Percentiles rank a stretch among this genome's conserved stretches.
Evolutionary conservation across 2,329 filamentous ascomycete genomes (phyloP).

Genomic region (Paraconiothyrium brasiliense): DNA sequence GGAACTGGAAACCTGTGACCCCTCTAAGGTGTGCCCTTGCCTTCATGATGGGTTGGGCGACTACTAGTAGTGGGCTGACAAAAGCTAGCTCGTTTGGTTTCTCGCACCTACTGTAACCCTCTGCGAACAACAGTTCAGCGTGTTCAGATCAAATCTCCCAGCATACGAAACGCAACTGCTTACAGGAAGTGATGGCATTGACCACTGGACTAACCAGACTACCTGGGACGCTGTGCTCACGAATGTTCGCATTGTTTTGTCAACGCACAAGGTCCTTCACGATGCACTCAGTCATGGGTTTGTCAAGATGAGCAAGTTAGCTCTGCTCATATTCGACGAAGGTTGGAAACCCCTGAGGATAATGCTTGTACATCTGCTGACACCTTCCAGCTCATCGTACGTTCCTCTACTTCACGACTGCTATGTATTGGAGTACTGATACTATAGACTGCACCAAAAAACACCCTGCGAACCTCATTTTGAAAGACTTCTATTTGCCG

Average conservation of each 20-base stretch:
- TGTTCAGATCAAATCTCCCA: slow-evolving; percentile 49
- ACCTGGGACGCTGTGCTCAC: slow-evolving; percentile 74
- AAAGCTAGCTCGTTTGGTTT: slow-evolving; percentile 56
- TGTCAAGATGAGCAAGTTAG: slow-evolving; percentile 69
- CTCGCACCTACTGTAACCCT: slow-evolving; percentile 56
- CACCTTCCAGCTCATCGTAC: slow-evolving; percentile 14
- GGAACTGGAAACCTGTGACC: slow-evolving; percentile 52
- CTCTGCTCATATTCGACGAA: slow-evolving; percentile 84
- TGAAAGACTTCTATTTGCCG: slow-evolving; percentile 75
- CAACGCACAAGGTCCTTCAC: slow-evolving; percentile 77
- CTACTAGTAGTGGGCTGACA: slow-evolving; percentile 12
- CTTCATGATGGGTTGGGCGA: not conserved
- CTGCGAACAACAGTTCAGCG: slow-evolving; percentile 55
- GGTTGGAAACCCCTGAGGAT: slow-evolving; percentile 52
- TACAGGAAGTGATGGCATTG: slow-evolving; percentile 73
- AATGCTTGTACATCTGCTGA: slow-evolving; percentile 5
- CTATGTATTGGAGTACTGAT: not conserved
- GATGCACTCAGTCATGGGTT: slow-evolving; percentile 82
- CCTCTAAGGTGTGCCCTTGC: slow-evolving; percentile 44
- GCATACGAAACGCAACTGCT: slow-evolving; percentile 69
- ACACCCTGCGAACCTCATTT: slow-evolving; percentile 74
- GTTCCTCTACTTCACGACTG: not conserved
- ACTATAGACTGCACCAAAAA: slow-evolving; percentile 66
- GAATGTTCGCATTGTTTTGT: slow-evolving; percentile 76
- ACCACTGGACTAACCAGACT: slow-evolving; percentile 74